Conservation (phyloP, 345 rosid species). For the Gossypium anomalum region DNA sequence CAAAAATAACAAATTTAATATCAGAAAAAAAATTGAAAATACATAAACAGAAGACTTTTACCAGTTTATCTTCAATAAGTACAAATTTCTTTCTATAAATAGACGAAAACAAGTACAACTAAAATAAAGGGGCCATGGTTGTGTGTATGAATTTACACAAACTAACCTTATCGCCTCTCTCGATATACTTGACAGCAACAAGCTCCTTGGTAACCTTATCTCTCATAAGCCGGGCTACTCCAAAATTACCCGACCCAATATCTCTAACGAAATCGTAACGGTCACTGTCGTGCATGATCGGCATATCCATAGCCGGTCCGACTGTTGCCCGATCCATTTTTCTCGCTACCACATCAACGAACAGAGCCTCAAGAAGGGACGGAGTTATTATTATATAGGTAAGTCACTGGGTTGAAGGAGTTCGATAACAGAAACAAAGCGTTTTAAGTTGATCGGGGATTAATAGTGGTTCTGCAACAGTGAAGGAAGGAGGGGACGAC, state of each 20-base stretch:
- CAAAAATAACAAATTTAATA: not conserved
- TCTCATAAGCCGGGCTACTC: slow-evolving; percentile 83
- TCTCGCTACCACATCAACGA: slow-evolving; percentile 18
- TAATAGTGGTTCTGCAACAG: not conserved
- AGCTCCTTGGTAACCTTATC: slow-evolving; percentile 74
- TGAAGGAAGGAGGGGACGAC: slow-evolving; percentile 7
- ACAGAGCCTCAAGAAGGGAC: not conserved
- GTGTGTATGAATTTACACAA: not conserved
- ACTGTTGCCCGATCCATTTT: slow-evolving; percentile 49
- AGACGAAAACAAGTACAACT: not conserved
- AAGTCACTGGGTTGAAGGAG: not conserved
- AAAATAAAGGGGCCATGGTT: not conserved
- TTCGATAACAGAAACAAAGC: not conserved
- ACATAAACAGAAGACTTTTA: not conserved
- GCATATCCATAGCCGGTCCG: slow-evolving; percentile 77
- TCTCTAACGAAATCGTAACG: slow-evolving; percentile 81
- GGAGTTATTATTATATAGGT: not conserved
- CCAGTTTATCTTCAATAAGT: not conserved
- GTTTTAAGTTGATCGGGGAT: slow-evolving; percentile 17
- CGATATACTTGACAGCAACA: slow-evolving; percentile 96
- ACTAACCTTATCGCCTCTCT: slow-evolving; percentile 83
- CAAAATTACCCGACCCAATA: slow-evolving; percentile 91
- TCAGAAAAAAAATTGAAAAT: not conserved
- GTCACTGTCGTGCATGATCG: slow-evolving; percentile 93
- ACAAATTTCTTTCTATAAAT: slow-evolving; percentile 18